These are phyloP conservation scores for Atkinsonella texensis DNA, from an alignment of 2,329 filamentous ascomycete species.

Conservation along the genomic window DNA sequence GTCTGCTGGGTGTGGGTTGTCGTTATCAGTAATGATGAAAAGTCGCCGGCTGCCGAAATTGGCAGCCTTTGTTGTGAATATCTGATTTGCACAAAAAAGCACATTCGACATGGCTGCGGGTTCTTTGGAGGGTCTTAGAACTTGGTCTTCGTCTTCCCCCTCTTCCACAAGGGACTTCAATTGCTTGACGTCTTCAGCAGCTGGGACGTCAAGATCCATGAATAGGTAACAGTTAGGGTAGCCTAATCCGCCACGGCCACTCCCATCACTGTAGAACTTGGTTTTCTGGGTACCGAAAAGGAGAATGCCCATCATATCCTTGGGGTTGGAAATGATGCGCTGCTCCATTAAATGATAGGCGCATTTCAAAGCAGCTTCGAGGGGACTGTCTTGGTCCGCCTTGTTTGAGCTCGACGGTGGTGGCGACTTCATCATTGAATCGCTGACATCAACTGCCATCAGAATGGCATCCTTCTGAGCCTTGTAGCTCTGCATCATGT, in stretches of 20 bases:
- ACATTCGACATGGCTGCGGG: slow-evolving; percentile 74
- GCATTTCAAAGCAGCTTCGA: slow-evolving; percentile 79
- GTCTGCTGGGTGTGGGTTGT: slow-evolving; percentile 65
- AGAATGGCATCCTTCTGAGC: slow-evolving; percentile 94
- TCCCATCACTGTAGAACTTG: slow-evolving; percentile 60
- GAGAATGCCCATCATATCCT: slow-evolving; percentile 92
- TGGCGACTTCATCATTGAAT: slow-evolving; percentile 68
- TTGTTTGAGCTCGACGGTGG: slow-evolving; percentile 58
- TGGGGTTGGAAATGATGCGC: slow-evolving; percentile 92
- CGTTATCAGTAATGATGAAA: slow-evolving; percentile 95
- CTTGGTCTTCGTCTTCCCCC: slow-evolving; percentile 54
- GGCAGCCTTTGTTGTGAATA: slow-evolving; percentile 87
- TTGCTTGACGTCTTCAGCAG: slow-evolving; percentile 73
- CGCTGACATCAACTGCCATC: slow-evolving; percentile 85
- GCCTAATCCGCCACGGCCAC: slow-evolving; percentile 44
- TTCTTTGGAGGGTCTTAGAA: slow-evolving; percentile 60
- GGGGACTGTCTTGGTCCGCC: slow-evolving; percentile 63
- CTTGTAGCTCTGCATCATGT: slow-evolving; percentile 59
- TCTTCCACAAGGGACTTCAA: slow-evolving; percentile 68
- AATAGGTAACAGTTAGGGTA: slow-evolving; percentile 92
- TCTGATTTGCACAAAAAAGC: slow-evolving; percentile 88
- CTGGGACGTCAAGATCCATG: slow-evolving; percentile 76
- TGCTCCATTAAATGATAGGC: slow-evolving; percentile 95
- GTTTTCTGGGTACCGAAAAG: slow-evolving; percentile 83
- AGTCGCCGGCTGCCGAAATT: slow-evolving; percentile 87